phyloP scores from a whole-genome alignment of 164 flowering plant species.

The Stephania japonica region DNA sequence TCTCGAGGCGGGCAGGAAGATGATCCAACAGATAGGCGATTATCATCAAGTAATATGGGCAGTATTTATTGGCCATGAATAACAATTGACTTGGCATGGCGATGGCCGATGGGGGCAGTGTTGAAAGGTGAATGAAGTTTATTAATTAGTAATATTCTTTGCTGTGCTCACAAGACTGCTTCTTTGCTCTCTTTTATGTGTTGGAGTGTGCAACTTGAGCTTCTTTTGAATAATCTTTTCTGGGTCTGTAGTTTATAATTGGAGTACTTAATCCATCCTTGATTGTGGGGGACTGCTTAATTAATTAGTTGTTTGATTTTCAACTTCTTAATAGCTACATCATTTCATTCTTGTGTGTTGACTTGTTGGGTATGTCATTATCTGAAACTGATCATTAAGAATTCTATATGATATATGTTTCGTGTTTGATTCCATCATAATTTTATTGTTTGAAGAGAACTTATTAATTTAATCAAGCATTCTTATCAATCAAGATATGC shows the following conservation, averaged over 20 bases:
- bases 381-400: not conserved
- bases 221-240: not conserved
- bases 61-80: no score
- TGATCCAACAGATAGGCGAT: no score
- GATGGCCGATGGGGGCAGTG: no score
- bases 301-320: slow-evolving; percentile 3
- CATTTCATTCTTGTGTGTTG: not conserved
- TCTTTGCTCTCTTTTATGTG: not conserved
- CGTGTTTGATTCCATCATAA: not conserved
- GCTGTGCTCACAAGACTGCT: slow-evolving; percentile 26
- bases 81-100: no score
- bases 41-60: no score
- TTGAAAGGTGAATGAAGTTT: no score
- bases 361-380: not conserved
- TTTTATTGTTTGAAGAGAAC: not conserved
- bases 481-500: no score
- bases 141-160: slow-evolving; percentile 34
- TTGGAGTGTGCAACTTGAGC: not conserved
- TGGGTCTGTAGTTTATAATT: not conserved
- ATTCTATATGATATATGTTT: not conserved
- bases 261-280: not conserved
- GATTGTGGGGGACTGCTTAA: not conserved
- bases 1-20: no score
- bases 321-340: not conserved
- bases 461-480: no score